Conservation (phyloP, 768 basidiomycete genomes). For the Mycena galopus region DNA sequence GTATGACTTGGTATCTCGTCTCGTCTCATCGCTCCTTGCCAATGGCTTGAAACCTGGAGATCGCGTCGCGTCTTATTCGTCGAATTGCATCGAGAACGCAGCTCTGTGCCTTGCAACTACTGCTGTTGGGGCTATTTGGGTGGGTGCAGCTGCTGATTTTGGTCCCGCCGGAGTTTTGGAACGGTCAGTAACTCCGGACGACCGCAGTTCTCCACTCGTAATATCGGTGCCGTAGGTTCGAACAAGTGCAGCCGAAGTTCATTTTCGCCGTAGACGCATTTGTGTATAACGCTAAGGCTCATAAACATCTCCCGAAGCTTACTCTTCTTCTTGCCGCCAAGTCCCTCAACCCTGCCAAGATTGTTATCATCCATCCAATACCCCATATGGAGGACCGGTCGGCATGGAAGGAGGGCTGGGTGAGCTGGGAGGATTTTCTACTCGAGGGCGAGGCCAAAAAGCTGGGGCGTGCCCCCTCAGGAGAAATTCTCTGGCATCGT, state of each 20-base stretch:
- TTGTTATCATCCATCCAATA: slow-evolving; percentile 69
- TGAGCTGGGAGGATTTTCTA: slow-evolving; percentile 68
- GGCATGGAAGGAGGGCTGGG: slow-evolving; percentile 63
- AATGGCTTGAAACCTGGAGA: slow-evolving; percentile 73
- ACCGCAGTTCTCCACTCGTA: background rate
- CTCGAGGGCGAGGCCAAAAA: slow-evolving; percentile 57
- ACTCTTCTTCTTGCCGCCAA: slow-evolving; percentile 61
- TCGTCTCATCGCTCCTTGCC: slow-evolving; percentile 68
- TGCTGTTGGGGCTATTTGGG: slow-evolving; percentile 86
- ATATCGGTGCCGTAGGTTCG: slow-evolving; percentile 59
- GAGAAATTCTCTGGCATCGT: slow-evolving; percentile 75
- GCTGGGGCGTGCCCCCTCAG: slow-evolving; percentile 63
- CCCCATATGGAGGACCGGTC: slow-evolving; percentile 48
- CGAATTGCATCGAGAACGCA: slow-evolving; percentile 83
- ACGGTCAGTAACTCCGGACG: slow-evolving; percentile 55
- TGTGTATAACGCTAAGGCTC: slow-evolving; percentile 81
- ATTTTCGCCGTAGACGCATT: slow-evolving; percentile 82
- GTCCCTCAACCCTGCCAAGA: slow-evolving; percentile 55
- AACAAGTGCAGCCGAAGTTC: slow-evolving; percentile 82
- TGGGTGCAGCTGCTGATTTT: slow-evolving; percentile 86
- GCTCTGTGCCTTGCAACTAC: slow-evolving; percentile 76
- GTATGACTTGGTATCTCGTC: slow-evolving; percentile 58
- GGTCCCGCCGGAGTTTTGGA: slow-evolving; percentile 84
- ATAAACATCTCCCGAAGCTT: slow-evolving; percentile 76
- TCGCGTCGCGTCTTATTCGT: slow-evolving; percentile 82